These are phyloP conservation scores for Candida sanyaensis DNA, from an alignment of 1,139 yeast genomes.

Conservation along the genomic window DNA sequence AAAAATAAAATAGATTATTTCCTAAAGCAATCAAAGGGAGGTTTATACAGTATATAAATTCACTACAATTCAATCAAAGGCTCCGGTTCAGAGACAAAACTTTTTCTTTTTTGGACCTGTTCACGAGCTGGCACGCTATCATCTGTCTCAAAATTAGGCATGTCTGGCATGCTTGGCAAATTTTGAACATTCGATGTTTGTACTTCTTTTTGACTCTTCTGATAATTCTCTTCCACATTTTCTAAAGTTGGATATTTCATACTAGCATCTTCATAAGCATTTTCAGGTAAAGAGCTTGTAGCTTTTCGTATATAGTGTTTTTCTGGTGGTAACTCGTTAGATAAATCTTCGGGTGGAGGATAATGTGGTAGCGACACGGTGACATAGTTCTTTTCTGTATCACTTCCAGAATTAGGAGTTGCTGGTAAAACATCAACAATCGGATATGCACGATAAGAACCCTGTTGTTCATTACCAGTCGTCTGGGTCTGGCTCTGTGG, in stretches of 20 bases:
- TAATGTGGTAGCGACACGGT: slow-evolving; percentile 15
- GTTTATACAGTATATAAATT: too few relatives aligned
- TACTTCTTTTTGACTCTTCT: slow-evolving; percentile 3
- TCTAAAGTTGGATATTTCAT: slow-evolving; percentile 23
- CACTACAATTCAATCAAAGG: slow-evolving; percentile 39
- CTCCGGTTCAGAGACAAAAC: slow-evolving; percentile 29
- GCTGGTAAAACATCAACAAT: slow-evolving; percentile 13
- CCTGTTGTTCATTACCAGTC: neutral
- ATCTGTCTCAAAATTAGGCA: slow-evolving; percentile 11
- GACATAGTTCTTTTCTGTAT: slow-evolving; percentile 9
- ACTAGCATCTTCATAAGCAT: slow-evolving; percentile 21
- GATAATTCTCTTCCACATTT: slow-evolving; percentile 17
- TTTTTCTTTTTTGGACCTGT: slow-evolving; percentile 4
- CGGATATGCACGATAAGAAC: slow-evolving; percentile 10
- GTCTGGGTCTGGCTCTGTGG: slow-evolving; percentile 5
- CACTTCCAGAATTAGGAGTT: slow-evolving; percentile 7
- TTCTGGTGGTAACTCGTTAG: slow-evolving; percentile 11
- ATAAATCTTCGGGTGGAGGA: slow-evolving; percentile 16
- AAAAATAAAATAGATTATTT: too few relatives aligned
- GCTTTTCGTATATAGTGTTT: slow-evolving; percentile 14
- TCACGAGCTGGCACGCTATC: neutral
- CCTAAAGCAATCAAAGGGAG: too few relatives aligned
- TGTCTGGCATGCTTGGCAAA: slow-evolving; percentile 15
- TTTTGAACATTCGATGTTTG: slow-evolving; percentile 3
- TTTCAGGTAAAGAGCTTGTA: slow-evolving; percentile 13